phyloP scores from a whole-genome alignment of 2,329 filamentous ascomycete genomes.

The Alternaria panax region DNA sequence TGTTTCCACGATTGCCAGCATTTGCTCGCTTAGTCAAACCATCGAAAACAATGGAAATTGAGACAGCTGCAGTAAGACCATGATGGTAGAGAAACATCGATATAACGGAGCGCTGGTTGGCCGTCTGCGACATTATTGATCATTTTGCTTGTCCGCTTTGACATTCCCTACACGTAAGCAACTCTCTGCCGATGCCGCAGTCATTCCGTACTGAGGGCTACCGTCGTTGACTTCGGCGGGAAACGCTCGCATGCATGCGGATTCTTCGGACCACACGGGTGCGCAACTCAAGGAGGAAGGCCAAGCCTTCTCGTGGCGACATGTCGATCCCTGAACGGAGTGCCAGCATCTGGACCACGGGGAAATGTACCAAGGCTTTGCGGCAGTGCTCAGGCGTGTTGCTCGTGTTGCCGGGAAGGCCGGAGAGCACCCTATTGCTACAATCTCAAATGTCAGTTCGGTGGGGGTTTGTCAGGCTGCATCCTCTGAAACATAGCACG shows the following conservation, averaged over 20 bases:
- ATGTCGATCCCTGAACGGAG: slow-evolving; percentile 1
- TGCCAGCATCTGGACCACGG: slow-evolving; percentile 1
- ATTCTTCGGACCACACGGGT: neutral
- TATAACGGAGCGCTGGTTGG: neutral
- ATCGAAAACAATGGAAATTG: neutral
- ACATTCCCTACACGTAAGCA: neutral
- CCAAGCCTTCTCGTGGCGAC: slow-evolving; percentile 1
- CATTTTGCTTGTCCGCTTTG: neutral
- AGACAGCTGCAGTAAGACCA: neutral
- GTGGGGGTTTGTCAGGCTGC: neutral
- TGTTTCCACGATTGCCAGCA: neutral
- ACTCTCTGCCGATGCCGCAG: neutral
- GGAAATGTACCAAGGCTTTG: slow-evolving; percentile 3
- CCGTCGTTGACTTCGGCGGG: neutral
- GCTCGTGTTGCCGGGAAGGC: slow-evolving; percentile 5
- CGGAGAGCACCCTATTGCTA: neutral
- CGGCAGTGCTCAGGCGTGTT: slow-evolving; percentile 4
- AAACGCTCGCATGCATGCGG: neutral
- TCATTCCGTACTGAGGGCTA: neutral
- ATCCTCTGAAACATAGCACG: slow-evolving; percentile 11
- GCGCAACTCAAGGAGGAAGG: neutral
- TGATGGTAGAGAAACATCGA: neutral
- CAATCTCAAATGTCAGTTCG: neutral
- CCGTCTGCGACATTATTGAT: neutral
- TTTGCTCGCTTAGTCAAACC: neutral